phyloP scores from a whole-genome alignment of 2,329 filamentous ascomycete genomes.

The Thermoascus crustaceus region DNA sequence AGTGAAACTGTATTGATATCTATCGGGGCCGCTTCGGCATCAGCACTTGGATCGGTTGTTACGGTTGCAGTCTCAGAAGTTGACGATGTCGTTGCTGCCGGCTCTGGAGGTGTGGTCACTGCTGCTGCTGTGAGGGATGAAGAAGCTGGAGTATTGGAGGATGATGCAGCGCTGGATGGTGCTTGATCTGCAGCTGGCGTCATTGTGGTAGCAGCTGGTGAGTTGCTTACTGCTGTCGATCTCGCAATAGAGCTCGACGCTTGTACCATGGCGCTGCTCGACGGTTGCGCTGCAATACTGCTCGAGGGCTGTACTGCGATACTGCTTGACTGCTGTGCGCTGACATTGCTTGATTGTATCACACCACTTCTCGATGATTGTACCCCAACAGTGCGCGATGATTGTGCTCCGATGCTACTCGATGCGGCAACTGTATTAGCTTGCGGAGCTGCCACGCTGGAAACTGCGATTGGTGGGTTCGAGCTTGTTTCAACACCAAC shows the following conservation, averaged over 20 bases:
- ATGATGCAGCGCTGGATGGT: not conserved
- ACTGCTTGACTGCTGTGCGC: too few relatives aligned
- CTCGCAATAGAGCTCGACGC: not conserved
- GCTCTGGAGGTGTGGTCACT: not conserved
- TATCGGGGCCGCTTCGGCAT: conserved; percentile 2
- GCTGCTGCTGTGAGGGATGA: not conserved
- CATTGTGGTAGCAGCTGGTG: not conserved
- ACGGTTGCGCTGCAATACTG: not conserved
- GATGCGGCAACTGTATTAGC: not conserved
- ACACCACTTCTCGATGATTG: not conserved
- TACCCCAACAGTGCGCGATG: not conserved
- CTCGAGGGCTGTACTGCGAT: not conserved
- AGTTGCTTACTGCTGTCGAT: not conserved
- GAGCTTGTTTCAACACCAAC: not conserved
- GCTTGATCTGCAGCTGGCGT: not conserved
- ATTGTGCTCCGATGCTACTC: not conserved
- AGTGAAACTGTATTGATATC: conserved; percentile 6
- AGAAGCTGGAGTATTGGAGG: not conserved
- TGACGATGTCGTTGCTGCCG: not conserved
- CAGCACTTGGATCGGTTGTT: not conserved
- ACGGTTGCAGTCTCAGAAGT: not conserved
- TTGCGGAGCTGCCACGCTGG: not conserved
- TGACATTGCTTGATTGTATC: too few relatives aligned
- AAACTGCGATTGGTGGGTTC: not conserved
- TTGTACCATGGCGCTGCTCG: not conserved